Base-by-base conservation (phyloP, 2,329 filamentous ascomycete genomes). In the Colletotrichum ledebouriae region DNA sequence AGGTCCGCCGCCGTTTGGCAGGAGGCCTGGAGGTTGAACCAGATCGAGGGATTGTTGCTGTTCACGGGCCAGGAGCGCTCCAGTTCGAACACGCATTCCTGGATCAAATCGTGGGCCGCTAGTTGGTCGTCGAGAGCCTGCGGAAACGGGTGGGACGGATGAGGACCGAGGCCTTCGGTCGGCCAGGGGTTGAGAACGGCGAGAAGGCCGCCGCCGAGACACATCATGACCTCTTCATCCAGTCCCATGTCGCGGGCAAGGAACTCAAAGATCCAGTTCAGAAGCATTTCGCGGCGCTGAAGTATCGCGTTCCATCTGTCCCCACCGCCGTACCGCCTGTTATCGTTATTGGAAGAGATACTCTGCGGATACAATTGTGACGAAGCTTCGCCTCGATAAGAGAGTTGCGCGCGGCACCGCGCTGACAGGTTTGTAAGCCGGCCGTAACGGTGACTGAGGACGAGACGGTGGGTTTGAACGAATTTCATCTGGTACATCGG, bases 141-240 rank as follows among this genome's bases (percentile, higher is more conserved):
- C 6, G 41, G 42, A 9, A 10, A 3, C 34, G 56, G 47, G 3
- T 69, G 61, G 2, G 66, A 69, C 9, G 66, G 49, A 29, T 29
- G 29, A 29, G 29, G 29, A 9, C 13, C 60, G 66, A 12, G 34
- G 6, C 3, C 2, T 3, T 10, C 7, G 2, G 42, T 56, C n/a
- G 61, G 66, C 34, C 63, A 69, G 33, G 62, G 66, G 20, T 69
- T 69, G 41, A 69, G 66, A n/a, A 69, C 42, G 33, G 55, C 61
- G 22, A 69, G 62, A 34, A 69, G 49, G 5, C n/a, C 41, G 4
- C 47, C 42, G n/a, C 33, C 66, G 22, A 69, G 12, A 4, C 33
- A 66, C 29, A 57, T 50, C 62, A 69, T 69, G 7, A 69, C 47
- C 33, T 56, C 17, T 13, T 66, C 66, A 49, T 66, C 49, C 2